Percentiles rank a stretch among this genome's conserved stretches.
Evolutionary conservation across 1,284 basidiomycete genomes (phyloP).

Genomic region (Moniliella sp.): DNA sequence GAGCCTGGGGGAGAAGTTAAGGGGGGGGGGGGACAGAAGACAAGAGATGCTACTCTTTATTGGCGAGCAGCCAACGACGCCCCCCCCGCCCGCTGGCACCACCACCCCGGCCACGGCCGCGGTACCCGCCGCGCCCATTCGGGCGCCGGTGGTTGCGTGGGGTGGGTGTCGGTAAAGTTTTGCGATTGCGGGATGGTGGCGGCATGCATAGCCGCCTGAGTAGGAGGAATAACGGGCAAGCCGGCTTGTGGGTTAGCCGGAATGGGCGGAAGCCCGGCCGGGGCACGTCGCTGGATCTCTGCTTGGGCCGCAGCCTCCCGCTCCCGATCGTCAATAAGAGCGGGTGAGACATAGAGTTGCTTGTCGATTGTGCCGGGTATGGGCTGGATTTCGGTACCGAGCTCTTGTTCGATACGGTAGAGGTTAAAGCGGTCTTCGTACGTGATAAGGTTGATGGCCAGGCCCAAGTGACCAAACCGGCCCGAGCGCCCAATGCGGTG

Average conservation of each 20-base stretch:
- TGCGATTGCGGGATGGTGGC: constrained; percentile 24
- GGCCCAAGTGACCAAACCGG: constrained; percentile 82
- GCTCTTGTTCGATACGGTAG: constrained; percentile 90
- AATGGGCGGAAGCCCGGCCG: constrained; percentile 2
- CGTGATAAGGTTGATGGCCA: constrained; percentile 67
- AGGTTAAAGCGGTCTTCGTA: constrained; percentile 94
- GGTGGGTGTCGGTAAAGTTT: constrained; percentile 27
- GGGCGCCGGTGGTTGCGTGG: constrained; percentile 4
- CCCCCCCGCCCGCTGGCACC: background rate
- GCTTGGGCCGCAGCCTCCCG: constrained; percentile 1
- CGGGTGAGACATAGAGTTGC: constrained; percentile 47
- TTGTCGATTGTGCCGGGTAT: constrained; percentile 80
- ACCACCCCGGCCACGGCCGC: constrained; percentile 1
- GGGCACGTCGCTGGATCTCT: constrained; percentile 2
- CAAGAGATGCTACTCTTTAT: too few species aligned
- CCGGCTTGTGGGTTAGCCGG: constrained; percentile 24
- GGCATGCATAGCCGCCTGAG: constrained; percentile 30
- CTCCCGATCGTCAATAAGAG: constrained; percentile 22
- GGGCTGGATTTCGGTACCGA: constrained; percentile 89
- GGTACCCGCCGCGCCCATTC: background rate
- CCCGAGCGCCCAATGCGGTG: constrained; percentile 93
- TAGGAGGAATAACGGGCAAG: constrained; percentile 29
- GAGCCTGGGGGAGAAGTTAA: too few species aligned
- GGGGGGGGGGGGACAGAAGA: too few species aligned
- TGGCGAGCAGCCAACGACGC: too few species aligned